These are phyloP conservation scores for Tricholoma terreum DNA, from an alignment of 768 basidiomycete species.

Conservation along the genomic window DNA sequence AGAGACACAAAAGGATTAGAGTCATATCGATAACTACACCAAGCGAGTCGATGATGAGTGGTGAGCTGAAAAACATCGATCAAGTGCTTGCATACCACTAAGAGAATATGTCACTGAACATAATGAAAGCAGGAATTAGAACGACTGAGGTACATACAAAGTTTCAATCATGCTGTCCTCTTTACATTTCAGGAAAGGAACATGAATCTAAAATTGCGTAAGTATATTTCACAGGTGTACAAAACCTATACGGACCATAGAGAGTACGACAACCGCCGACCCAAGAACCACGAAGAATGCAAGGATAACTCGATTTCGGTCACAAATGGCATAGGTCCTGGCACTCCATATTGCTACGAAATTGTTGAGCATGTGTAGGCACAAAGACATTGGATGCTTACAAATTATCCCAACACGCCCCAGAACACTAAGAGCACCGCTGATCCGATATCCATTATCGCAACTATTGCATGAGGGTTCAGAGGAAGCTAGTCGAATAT, in stretches of 20 bases:
- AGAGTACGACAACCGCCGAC: constrained; percentile 18
- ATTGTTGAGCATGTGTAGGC: too few relatives aligned
- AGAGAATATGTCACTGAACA: neutral
- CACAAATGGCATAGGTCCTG: constrained; percentile 23
- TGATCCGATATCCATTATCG: constrained; percentile 23
- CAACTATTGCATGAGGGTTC: constrained; percentile 16
- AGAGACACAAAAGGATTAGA: neutral
- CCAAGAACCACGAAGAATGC: constrained; percentile 19
- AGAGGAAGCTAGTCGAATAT: neutral
- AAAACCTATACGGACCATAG: constrained; percentile 16
- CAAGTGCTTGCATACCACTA: neutral
- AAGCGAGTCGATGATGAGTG: neutral
- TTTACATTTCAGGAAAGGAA: neutral
- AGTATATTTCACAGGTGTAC: neutral
- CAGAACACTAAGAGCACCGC: constrained; percentile 26
- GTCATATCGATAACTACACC: neutral
- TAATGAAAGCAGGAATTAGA: neutral
- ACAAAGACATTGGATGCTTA: constrained; percentile 1
- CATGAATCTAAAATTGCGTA: neutral
- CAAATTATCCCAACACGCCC: constrained; percentile 28
- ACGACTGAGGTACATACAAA: neutral
- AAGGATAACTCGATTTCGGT: constrained; percentile 13
- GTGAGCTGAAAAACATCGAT: neutral
- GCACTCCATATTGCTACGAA: constrained; percentile 19
- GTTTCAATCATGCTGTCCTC: neutral